These are phyloP conservation scores for Eucalyptus curtisii DNA, from an alignment of 345 rosid genomes.

Conservation along the genomic window DNA sequence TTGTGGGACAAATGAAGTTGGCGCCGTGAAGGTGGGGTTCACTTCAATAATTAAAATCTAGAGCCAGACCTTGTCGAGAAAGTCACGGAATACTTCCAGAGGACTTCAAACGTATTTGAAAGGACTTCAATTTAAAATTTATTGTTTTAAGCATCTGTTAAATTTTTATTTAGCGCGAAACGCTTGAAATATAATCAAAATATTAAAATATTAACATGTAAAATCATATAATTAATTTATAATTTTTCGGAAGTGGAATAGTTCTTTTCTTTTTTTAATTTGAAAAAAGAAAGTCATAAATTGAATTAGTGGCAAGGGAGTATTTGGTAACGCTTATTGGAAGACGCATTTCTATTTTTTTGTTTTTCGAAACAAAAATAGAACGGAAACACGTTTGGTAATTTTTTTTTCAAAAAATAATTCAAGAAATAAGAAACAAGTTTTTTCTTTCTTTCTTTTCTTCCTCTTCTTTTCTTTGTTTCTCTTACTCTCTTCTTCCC, in stretches of 20 bases:
- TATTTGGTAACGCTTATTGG: rapidly evolving
- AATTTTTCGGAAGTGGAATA: background rate
- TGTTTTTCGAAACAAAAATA: rapidly evolving
- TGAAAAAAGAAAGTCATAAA: background rate
- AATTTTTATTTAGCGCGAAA: too few species aligned
- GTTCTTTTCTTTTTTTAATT: background rate
- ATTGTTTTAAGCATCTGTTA: background rate
- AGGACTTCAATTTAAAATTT: too few species aligned
- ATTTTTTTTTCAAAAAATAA: too few species aligned
- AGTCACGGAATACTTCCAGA: too few species aligned
- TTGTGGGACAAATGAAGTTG: background rate
- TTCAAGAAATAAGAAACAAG: too few species aligned
- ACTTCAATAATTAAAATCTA: too few species aligned
- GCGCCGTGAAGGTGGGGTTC: background rate
- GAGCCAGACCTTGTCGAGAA: too few species aligned
- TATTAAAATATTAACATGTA: background rate
- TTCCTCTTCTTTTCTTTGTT: too few species aligned
- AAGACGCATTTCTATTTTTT: rapidly evolving
- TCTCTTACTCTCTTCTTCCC: too few species aligned
- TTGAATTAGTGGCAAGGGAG: background rate
- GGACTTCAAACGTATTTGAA: too few species aligned
- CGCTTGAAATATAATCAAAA: background rate
- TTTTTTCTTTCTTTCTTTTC: too few species aligned
- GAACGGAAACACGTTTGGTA: rapidly evolving
- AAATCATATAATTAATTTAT: too few species aligned